Conservation (phyloP, 306 rosid genomes). For the Adenanthera pavonina region DNA sequence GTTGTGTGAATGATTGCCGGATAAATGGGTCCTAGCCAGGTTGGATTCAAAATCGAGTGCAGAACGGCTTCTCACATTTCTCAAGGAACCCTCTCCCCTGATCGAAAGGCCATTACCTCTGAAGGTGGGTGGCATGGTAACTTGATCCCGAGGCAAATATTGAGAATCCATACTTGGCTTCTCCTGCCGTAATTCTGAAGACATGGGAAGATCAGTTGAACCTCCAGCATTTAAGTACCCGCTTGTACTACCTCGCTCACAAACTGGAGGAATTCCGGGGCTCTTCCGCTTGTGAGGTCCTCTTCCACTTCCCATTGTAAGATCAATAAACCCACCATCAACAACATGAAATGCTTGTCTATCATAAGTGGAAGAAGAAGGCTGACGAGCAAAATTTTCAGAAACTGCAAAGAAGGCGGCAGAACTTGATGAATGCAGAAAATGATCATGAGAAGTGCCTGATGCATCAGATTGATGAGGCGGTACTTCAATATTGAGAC, state of each 20-base stretch:
- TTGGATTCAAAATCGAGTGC: constrained; percentile 57
- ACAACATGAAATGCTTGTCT: constrained; percentile 63
- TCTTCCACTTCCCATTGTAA: constrained; percentile 71
- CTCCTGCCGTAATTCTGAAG: constrained; percentile 71
- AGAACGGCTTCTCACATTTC: constrained; percentile 70
- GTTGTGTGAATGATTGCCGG: constrained; percentile 52
- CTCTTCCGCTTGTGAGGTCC: constrained; percentile 85
- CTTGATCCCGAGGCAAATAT: constrained; percentile 76
- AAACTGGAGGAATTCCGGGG: constrained; percentile 73
- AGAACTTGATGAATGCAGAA: constrained; percentile 63
- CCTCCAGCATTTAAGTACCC: constrained; percentile 69
- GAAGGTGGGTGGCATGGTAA: constrained; percentile 54
- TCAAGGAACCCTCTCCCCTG: constrained; percentile 70
- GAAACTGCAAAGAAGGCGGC: constrained; percentile 54
- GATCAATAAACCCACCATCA: constrained; percentile 78
- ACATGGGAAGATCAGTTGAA: constrained; percentile 63
- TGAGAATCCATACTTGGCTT: constrained; percentile 67
- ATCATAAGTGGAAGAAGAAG: constrained; percentile 71
- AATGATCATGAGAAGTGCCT: constrained; percentile 70
- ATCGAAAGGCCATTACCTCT: constrained; percentile 72
- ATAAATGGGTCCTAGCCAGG: constrained; percentile 54
- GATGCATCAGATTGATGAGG: constrained; percentile 67
- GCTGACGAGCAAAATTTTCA: constrained; percentile 62
- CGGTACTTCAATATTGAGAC: constrained; percentile 59
- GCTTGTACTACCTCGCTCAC: constrained; percentile 83